phyloP scores from a whole-genome alignment of 2,329 filamentous ascomycete genomes.

The Endocalyx cinctus region DNA sequence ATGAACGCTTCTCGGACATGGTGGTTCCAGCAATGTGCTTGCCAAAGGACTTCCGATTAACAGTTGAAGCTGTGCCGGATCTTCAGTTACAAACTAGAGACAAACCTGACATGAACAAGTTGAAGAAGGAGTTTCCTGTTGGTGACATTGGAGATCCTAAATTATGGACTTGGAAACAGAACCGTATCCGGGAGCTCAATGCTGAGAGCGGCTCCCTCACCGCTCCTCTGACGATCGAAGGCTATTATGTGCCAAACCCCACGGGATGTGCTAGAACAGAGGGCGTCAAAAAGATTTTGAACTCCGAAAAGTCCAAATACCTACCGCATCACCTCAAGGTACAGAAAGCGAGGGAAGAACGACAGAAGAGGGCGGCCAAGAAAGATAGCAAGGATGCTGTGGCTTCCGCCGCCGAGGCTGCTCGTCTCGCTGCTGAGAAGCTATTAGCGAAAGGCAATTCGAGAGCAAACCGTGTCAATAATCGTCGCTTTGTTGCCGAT shows the following conservation, averaged over 20 bases:
- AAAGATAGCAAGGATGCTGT: conserved; percentile 63
- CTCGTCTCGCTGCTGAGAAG: conserved; percentile 73
- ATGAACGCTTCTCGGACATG: conserved; percentile 45
- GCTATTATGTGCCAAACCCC: conserved; percentile 77
- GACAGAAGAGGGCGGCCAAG: conserved; percentile 67
- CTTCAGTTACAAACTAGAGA: conserved; percentile 42
- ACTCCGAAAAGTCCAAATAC: conserved; percentile 97
- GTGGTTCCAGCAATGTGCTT: conserved; percentile 42
- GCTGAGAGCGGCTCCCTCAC: conserved; percentile 26
- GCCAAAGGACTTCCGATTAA: conserved; percentile 40
- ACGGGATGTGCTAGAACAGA: conserved; percentile 89
- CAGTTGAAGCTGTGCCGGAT: conserved; percentile 40
- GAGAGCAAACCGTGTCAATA: conserved; percentile 89
- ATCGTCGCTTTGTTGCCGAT: conserved; percentile 88
- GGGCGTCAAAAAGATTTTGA: conserved; percentile 90
- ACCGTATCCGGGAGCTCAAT: conserved; percentile 54
- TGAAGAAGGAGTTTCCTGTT: conserved; percentile 43
- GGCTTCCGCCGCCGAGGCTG: conserved; percentile 63
- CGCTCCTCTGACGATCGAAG: conserved; percentile 46
- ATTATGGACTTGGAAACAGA: conserved; percentile 54
- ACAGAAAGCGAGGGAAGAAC: conserved; percentile 83
- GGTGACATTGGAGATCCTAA: conserved; percentile 45
- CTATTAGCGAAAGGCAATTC: conserved; percentile 83
- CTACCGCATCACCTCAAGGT: conserved; percentile 96
- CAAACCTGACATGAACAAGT: conserved; percentile 42